Evolutionary conservation across 1,284 basidiomycete species (phyloP), one percentile per base, ranked within the genome.

Genomic region (Cerioporus squamosus): DNA sequence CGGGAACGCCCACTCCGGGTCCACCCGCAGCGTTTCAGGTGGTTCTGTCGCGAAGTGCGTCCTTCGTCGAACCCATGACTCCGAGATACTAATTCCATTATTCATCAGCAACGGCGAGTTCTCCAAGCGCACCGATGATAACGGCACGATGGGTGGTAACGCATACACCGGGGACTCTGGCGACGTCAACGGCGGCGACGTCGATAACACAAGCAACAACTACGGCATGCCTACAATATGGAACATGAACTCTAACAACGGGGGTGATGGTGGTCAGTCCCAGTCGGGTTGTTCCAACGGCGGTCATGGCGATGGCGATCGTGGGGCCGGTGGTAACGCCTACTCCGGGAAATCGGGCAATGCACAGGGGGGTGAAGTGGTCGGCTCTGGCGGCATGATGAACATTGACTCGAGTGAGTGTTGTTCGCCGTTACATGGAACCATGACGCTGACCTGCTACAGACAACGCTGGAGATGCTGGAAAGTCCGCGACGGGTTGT

Each of bases 231-330:
- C 68, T 10, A 67, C 67, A 20, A 20, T 74, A 44, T 60, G 74
- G 61, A 72, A 74, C 62, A 47, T 72, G 54, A 65, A 71, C 63
- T 74, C 72, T 38, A 71, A 71, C 65, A 74, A 74, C 60, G 72
- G 63, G 38, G 73, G 72, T 22, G 45, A 44, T 7, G 73, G 72
- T 24, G 73, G 73, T 2, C 61, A 54, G 1, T 71, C 72, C 6
- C 33, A 51, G 2, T 68, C 72, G 3, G 73, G 73, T 12, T 68
- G 68, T 45, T 68, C 72, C 9, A 46, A 31, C 8, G 70, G 64
- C 23, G 71, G 73, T 5, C 62, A 67, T 55, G 63, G 70, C 26
- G 48, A 63, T 49, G 6, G 6, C 5, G 53, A 57, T n/a, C 51
- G 51, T 22, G 72, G 69, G 10, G 48, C 66, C 10, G 74, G 71